A percentile compares a stretch with the other conserved stretches of the same genome.
These are phyloP conservation scores for Oemleria cerasiformis DNA, from an alignment of 306 rosid species.

Conservation along the genomic window DNA sequence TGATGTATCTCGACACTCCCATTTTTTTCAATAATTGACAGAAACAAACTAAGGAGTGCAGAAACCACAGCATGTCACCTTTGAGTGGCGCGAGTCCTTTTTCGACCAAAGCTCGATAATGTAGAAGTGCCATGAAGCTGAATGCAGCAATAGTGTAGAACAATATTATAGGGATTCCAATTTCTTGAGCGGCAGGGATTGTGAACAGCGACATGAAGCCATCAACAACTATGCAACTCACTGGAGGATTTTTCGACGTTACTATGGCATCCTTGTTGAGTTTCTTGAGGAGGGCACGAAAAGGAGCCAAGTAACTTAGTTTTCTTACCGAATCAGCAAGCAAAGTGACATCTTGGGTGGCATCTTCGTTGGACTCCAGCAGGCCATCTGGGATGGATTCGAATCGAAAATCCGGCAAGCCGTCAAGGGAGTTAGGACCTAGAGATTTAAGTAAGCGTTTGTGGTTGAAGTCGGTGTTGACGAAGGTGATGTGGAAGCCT, in stretches of 20 bases:
- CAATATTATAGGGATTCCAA: neutral
- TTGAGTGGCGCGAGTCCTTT: constrained; percentile 25
- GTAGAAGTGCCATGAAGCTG: neutral
- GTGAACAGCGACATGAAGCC: constrained; percentile 9
- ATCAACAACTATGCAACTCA: constrained; percentile 17
- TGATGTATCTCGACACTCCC: no score
- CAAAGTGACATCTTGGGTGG: neutral
- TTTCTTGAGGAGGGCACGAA: neutral
- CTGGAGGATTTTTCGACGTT: neutral
- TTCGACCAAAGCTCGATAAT: neutral
- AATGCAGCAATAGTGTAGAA: constrained; percentile 8
- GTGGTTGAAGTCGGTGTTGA: constrained; percentile 21
- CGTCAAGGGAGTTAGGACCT: neutral
- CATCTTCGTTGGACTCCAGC: neutral
- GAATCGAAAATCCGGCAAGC: constrained; percentile 14
- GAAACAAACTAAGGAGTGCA: no score
- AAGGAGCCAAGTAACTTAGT: neutral
- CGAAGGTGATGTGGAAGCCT: constrained; percentile 21
- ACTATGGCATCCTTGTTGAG: neutral
- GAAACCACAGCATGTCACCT: constrained; percentile 4
- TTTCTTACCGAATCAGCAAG: neutral
- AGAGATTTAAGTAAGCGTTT: constrained; percentile 14
- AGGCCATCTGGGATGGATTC: constrained; percentile 14
- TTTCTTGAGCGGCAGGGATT: neutral
- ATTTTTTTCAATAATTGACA: neutral